Evolutionary conservation across 23 red algal genomes (phyloP).

Genomic region (Chondrus crispus): DNA sequence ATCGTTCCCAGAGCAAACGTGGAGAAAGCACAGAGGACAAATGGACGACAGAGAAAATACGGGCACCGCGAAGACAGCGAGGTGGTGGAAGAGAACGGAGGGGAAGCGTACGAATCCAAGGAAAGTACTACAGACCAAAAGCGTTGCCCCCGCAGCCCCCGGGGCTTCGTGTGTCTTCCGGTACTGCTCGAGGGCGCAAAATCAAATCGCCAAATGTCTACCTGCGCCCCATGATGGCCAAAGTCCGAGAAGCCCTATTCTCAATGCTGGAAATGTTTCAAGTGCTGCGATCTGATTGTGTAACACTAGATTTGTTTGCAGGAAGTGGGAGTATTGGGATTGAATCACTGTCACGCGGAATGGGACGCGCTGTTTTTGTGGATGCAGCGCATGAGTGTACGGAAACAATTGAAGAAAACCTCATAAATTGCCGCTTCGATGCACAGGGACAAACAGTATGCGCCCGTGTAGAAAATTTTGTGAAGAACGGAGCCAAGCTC

Average conservation of each 20-base stretch:
- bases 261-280: slow-evolving; percentile 80
- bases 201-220: slow-evolving; percentile 89
- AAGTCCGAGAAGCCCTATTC: slow-evolving; percentile 92
- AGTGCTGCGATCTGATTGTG: slow-evolving; percentile 16
- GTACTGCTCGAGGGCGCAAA: slow-evolving; percentile 70
- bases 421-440: slow-evolving; percentile 42
- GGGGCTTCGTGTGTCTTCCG: slow-evolving; percentile 72
- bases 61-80: slow-evolving; percentile 25
- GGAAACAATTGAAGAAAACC: slow-evolving; percentile 43
- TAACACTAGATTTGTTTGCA: slow-evolving; percentile 82
- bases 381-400: slow-evolving; percentile 65
- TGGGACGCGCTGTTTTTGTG: slow-evolving; percentile 79
- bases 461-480: slow-evolving; percentile 61
- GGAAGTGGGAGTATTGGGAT: slow-evolving; percentile 90
- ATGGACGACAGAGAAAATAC: slow-evolving; percentile 5
- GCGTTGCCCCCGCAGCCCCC: slow-evolving; percentile 47
- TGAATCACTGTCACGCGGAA: slow-evolving; percentile 85
- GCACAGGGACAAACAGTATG: slow-evolving; percentile 42
- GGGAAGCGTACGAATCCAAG: slow-evolving; percentile 44
- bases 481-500: slow-evolving; percentile 17
- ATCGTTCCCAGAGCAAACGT: background rate
- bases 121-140: background rate
- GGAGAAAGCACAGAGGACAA: background rate
- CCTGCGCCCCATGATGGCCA: slow-evolving; percentile 92
- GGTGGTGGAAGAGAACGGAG: slow-evolving; percentile 38